Evolutionary conservation across 768 basidiomycete genomes (phyloP).

Genomic region (Kwoniella mangroviensis): DNA sequence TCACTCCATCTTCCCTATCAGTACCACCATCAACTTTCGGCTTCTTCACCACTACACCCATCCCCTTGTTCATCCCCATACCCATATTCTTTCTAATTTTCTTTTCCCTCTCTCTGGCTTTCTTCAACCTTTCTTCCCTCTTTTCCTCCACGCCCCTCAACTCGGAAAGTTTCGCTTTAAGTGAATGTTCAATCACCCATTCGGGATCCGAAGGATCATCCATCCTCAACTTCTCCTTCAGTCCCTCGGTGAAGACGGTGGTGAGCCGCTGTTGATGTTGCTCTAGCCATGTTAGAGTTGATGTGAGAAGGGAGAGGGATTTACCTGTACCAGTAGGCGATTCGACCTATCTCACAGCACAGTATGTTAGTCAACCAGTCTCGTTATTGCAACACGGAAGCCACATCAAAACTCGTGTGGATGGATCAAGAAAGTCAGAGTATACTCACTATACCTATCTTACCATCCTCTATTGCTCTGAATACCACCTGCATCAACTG

Average conservation of each 20-base stretch:
- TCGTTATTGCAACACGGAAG: no score
- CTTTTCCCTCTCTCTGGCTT: conserved; percentile 48
- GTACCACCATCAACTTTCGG: background rate
- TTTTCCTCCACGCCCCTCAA: conserved; percentile 30
- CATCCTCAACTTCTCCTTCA: conserved; percentile 30
- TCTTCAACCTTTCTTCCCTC: conserved; percentile 28
- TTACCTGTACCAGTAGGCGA: conserved; percentile 57
- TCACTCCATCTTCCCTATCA: conserved; percentile 46
- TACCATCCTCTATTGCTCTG: conserved; percentile 69
- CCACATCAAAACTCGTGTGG: no score
- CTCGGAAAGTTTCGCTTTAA: conserved; percentile 42
- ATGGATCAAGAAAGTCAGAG: no score
- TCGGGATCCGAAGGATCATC: conserved; percentile 53
- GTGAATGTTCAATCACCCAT: conserved; percentile 55
- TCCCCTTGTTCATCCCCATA: conserved; percentile 25
- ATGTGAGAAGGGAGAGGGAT: conserved; percentile 52
- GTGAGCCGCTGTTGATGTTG: conserved; percentile 39
- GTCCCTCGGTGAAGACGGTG: conserved; percentile 21
- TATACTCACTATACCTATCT: conserved; percentile 73
- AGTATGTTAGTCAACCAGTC: no score
- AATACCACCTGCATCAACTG: conserved; percentile 90
- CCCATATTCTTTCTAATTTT: conserved; percentile 13
- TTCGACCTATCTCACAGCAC: conserved; percentile 49
- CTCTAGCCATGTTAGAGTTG: conserved; percentile 53
- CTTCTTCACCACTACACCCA: conserved; percentile 14